Base-by-base conservation (phyloP, 169 alveolate genomes). In the Eimeria nieschulzi region DNA sequence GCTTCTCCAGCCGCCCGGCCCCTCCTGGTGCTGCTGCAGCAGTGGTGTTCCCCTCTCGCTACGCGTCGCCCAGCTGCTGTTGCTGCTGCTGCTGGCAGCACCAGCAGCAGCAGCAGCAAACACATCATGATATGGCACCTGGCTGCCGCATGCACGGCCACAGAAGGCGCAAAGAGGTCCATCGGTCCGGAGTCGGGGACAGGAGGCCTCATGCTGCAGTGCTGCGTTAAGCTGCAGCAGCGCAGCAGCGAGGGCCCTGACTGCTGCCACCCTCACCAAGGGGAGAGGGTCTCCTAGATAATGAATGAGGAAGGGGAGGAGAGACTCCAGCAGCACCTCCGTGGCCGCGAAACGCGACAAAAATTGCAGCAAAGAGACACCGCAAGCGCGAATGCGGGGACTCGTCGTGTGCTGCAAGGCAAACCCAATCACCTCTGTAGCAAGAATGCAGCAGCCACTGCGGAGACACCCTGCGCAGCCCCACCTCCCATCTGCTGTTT, bases 201-300 rank as follows among this genome's bases (percentile, higher is more conserved):
- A 63, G 63, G 21, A 3, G 7, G 90, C 90, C 8, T 15, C 64
- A 21, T 64, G 90, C 79, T 64, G 79, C 79, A 82, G 63, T 3
- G 79, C 72, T 9, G 87, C 87, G 61, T 73, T 7, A 64, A 87
- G 64, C 87, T 87, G 92, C 78, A 54, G 70, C 70, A 87, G 87
- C 61, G 87, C 87, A 12, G 86, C 71, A 53, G 92, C 79, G 78
- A 87, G 87, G 56, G 72, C 92, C 56, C 26, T 63, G 68, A 87
- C 25, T 0, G 92, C 92, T 2, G 87, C 92, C 7, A 46, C 71
- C 0, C 92, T 63, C 1, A 87, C 92, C 33, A 56, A 59, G 9
- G 92, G 87, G 39, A 33, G 39, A 2, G 87, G 82, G 80, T 73
- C 92, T 21, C 72, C 87, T 12, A 87, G 56, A 39, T 80, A 66